Conservation (phyloP, 352 stramenopile species). For the Pythium rhizo-oryzae region DNA sequence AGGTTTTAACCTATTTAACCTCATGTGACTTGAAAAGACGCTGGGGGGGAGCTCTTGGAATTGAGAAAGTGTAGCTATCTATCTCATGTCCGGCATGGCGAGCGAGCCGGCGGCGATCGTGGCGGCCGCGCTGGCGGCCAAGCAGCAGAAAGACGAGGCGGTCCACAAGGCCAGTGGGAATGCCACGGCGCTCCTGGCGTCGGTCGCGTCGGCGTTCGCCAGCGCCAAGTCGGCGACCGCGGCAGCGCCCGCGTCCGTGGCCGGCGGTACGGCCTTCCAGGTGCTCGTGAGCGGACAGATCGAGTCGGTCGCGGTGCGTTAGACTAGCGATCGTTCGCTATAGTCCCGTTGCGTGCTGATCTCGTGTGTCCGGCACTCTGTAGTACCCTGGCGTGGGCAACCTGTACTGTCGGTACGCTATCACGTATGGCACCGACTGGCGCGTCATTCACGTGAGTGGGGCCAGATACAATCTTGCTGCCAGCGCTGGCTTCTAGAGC, state of each 20-base stretch:
- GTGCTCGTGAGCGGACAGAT: conserved; percentile 67
- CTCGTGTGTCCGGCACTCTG: no score
- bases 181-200: neutral
- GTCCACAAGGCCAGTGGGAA: neutral
- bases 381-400: conserved; percentile 82
- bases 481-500: no score
- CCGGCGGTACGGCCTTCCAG: conserved; percentile 40
- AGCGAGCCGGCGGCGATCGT: conserved; percentile 7
- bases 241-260: conserved; percentile 3
- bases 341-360: no score
- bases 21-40: conserved; percentile 23
- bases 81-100: neutral
- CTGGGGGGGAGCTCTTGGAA: no score
- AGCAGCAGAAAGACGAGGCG: conserved; percentile 1
- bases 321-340: neutral
- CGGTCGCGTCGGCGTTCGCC: conserved; percentile 1
- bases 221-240: neutral
- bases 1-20: conserved; percentile 30
- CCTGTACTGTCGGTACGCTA: conserved; percentile 92
- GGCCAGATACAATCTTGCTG: neutral
- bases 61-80: conserved; percentile 21
- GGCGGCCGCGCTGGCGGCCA: conserved; percentile 7
- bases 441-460: conserved; percentile 79
- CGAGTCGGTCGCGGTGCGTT: conserved; percentile 52
- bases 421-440: conserved; percentile 94